Evolutionary conservation across 116 monocot genomes (phyloP).

Genomic region (Iris pallida): DNA sequence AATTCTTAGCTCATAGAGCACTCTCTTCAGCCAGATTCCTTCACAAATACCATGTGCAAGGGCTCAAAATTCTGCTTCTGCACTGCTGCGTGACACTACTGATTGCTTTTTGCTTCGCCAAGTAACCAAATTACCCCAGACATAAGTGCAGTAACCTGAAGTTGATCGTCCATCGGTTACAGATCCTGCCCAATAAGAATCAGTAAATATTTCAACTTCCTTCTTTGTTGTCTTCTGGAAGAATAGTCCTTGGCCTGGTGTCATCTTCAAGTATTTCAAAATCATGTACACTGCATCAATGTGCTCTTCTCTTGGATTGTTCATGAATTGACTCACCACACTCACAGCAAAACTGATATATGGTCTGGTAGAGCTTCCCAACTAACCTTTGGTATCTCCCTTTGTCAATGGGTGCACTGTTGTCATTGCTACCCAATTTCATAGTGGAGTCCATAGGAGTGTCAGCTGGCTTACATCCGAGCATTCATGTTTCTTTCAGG

Average conservation of each 20-base stretch:
- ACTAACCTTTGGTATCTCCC: too few species aligned
- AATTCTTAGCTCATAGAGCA: background rate
- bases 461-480: background rate
- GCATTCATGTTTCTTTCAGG: too few species aligned
- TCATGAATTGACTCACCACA: too few species aligned
- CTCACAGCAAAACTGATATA: too few species aligned
- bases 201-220: background rate
- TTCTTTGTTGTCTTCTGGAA: background rate
- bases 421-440: background rate
- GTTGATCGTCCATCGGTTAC: background rate
- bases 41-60: background rate
- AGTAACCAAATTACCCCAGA: background rate
- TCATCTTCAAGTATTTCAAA: too few species aligned
- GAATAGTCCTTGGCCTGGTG: background rate
- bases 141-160: background rate
- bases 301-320: too few species aligned
- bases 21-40: background rate
- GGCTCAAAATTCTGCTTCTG: background rate
- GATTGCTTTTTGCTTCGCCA: too few species aligned
- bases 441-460: background rate
- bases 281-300: too few species aligned
- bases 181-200: background rate
- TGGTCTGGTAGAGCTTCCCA: too few species aligned
- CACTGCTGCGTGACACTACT: background rate
- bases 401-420: too few species aligned